A percentile compares a stretch with the other conserved stretches of the same genome.
Conservation (phyloP, 2,329 filamentous ascomycete species). For the Verticillium nubilum region DNA sequence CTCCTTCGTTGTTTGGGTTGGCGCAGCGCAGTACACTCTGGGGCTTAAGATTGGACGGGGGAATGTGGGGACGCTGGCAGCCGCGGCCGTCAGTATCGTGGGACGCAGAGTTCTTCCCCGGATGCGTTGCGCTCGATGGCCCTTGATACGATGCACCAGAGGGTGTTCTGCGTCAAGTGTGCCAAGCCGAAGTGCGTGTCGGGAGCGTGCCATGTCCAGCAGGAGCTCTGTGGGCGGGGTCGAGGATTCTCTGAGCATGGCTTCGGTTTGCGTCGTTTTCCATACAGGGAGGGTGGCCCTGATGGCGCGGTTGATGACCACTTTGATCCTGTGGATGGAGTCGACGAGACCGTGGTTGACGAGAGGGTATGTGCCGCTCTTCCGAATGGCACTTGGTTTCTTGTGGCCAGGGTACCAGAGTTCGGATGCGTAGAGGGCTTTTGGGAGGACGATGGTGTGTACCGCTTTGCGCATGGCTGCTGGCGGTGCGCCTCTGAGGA, state of each 20-base stretch:
- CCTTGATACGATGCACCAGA: constrained; percentile 5
- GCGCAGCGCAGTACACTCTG: neutral
- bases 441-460: constrained; percentile 5
- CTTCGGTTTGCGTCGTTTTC: constrained; percentile 8
- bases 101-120: neutral
- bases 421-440: constrained; percentile 5
- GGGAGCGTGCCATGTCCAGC: constrained; percentile 6
- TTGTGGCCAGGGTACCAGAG: constrained; percentile 5
- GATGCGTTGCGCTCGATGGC: neutral
- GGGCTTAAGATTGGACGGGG: neutral
- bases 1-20: neutral
- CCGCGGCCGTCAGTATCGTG: neutral
- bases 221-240: constrained; percentile 6
- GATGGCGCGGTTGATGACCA: constrained; percentile 2
- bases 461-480: constrained; percentile 1
- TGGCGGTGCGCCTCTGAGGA: constrained; percentile 3
- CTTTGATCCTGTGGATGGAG: constrained; percentile 4
- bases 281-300: constrained; percentile 4
- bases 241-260: constrained; percentile 6
- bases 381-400: neutral
- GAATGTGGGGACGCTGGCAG: neutral
- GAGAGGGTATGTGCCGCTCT: neutral
- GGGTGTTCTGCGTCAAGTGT: constrained; percentile 11
- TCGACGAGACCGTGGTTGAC: neutral
- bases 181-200: constrained; percentile 11